Percentiles rank a stretch among this genome's conserved stretches.
These are phyloP conservation scores for Pichia scutulata DNA, from an alignment of 805 yeast species.

Conservation along the genomic window DNA sequence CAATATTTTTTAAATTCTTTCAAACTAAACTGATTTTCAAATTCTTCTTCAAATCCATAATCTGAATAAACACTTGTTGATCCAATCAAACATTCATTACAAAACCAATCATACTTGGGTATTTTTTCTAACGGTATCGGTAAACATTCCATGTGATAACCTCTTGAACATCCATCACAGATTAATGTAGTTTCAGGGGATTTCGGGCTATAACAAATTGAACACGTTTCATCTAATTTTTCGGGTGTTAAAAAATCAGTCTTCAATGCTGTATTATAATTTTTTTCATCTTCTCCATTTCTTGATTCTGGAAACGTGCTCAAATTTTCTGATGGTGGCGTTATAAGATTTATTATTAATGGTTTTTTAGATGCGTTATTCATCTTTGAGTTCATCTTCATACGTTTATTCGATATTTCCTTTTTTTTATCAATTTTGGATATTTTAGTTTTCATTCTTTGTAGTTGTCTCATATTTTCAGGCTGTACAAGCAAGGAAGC, in stretches of 20 bases:
- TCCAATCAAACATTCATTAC: constrained; percentile 78
- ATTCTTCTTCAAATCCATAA: constrained; percentile 74
- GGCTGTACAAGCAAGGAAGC: constrained; percentile 7
- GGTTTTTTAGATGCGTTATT: background rate
- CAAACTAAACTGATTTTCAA: constrained; percentile 38
- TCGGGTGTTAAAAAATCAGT: constrained; percentile 5
- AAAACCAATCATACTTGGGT: constrained; percentile 67
- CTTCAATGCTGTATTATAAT: background rate
- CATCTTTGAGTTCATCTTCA: background rate
- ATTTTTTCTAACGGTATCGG: constrained; percentile 34
- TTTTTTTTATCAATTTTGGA: background rate
- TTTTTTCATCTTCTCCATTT: background rate
- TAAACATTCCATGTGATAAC: constrained; percentile 65
- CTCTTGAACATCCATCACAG: constrained; percentile 70
- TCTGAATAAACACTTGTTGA: constrained; percentile 46
- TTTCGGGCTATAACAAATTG: constrained; percentile 39
- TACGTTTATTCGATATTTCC: background rate
- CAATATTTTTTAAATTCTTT: constrained; percentile 54
- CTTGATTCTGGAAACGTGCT: background rate
- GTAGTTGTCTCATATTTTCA: constrained; percentile 1
- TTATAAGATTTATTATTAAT: background rate
- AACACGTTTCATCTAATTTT: constrained; percentile 18
- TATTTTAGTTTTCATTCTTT: constrained; percentile 5
- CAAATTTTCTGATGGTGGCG: constrained; percentile 4
- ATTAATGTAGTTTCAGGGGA: constrained; percentile 41